phyloP scores from a whole-genome alignment of 2,329 filamentous ascomycete species.

The Aureobasidium sp. region DNA sequence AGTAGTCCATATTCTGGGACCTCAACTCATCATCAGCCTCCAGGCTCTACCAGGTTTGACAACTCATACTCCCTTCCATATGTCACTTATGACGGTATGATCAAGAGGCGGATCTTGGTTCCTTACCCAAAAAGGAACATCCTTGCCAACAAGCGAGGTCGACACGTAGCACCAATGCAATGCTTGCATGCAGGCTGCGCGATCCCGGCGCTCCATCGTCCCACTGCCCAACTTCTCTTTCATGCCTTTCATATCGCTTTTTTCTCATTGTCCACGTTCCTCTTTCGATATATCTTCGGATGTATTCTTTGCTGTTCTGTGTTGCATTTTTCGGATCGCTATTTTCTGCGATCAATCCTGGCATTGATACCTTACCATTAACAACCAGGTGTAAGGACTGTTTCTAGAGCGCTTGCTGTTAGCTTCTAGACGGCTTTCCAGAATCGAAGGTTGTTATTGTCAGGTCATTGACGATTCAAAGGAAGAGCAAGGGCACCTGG shows the following conservation, averaged over 20 bases:
- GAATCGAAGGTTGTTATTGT: neutral
- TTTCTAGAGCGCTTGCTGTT: neutral
- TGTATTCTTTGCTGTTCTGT: neutral
- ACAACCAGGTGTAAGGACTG: no score
- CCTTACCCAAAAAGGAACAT: neutral
- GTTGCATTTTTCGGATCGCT: no score
- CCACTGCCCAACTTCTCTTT: constrained; percentile 15
- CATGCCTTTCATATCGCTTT: neutral
- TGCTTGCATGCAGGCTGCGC: constrained; percentile 13
- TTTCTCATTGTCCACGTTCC: neutral
- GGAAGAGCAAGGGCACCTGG: neutral
- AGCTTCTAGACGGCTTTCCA: neutral
- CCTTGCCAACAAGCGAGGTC: constrained; percentile 14
- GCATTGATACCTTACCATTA: neutral
- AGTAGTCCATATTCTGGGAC: neutral
- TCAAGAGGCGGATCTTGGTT: constrained; percentile 1
- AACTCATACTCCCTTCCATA: neutral
- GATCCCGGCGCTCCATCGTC: constrained; percentile 12
- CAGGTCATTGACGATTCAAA: neutral
- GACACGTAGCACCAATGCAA: constrained; percentile 15
- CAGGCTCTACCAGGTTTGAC: neutral
- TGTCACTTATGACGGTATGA: constrained; percentile 5
- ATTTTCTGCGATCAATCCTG: neutral
- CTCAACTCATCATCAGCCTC: neutral
- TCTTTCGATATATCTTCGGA: neutral